Evolutionary conservation across 2,329 filamentous ascomycete species (phyloP).

Genomic region (Aureobasidium sp.): DNA sequence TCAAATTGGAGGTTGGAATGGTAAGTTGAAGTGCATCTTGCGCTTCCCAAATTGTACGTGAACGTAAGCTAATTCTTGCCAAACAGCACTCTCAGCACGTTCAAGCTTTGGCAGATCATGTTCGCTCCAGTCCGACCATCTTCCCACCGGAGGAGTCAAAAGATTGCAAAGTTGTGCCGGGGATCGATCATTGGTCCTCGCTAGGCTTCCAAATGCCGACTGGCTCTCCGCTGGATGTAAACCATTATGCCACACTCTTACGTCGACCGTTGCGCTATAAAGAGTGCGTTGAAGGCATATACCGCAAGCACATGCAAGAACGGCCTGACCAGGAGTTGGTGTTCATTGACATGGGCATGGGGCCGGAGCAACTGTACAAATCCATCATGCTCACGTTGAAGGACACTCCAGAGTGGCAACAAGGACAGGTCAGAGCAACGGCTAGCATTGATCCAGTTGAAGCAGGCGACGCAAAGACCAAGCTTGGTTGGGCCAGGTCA

Average conservation of each 20-base stretch:
- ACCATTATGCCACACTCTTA: background rate
- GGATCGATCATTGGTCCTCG: background rate
- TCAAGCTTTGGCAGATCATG: background rate
- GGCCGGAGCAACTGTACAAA: background rate
- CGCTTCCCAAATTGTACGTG: background rate
- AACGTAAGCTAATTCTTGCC: background rate
- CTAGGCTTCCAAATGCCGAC: background rate
- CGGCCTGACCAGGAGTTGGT: background rate
- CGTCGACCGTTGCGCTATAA: background rate
- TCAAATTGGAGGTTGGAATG: slow-evolving; percentile 1
- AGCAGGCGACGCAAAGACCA: background rate
- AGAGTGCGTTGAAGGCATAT: background rate
- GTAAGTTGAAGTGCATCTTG: background rate
- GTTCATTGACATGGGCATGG: background rate
- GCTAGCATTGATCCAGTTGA: slow-evolving; percentile 6
- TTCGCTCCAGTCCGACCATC: background rate
- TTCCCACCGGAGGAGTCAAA: background rate
- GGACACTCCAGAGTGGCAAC: background rate
- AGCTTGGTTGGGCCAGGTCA: background rate
- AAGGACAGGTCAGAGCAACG: background rate
- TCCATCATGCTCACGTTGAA: background rate
- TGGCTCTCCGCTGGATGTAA: background rate
- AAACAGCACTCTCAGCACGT: background rate
- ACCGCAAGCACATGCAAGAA: background rate
- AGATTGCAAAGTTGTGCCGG: background rate